Conservation (phyloP, 1,284 basidiomycete species). For the Violaceomyces palustris region DNA sequence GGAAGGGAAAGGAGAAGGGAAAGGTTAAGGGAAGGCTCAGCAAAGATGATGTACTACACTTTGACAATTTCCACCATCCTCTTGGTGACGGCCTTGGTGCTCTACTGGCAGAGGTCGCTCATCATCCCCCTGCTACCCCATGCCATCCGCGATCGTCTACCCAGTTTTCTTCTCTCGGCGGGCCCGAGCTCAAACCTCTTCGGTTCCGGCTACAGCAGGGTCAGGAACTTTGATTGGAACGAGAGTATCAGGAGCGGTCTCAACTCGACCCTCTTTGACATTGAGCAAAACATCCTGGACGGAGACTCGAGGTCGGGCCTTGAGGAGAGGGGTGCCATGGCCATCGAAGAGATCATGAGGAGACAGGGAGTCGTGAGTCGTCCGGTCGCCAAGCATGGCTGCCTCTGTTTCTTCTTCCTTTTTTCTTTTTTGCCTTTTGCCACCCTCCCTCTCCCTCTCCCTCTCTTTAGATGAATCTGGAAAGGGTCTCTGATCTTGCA, state of each 20-base stretch:
- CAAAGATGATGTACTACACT: conserved; percentile 20
- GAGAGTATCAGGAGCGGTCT: conserved; percentile 23
- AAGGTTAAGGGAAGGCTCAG: neutral
- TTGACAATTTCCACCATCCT: conserved; percentile 19
- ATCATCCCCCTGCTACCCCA: conserved; percentile 13
- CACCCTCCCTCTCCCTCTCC: too few species aligned
- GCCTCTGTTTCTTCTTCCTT: too few species aligned
- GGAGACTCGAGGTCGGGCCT: conserved; percentile 34
- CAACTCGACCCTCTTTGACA: conserved; percentile 39
- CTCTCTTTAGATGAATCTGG: too few species aligned
- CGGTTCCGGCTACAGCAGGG: conserved; percentile 1
- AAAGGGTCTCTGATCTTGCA: too few species aligned
- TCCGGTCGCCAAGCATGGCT: too few species aligned
- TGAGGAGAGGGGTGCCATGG: conserved; percentile 36
- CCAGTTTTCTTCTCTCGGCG: conserved; percentile 1
- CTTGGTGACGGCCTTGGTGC: conserved; percentile 10
- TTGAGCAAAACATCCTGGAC: conserved; percentile 39
- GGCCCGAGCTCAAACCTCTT: conserved; percentile 1
- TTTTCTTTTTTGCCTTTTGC: too few species aligned
- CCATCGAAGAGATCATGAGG: conserved; percentile 42
- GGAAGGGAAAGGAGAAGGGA: too few species aligned
- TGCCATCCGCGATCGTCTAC: conserved; percentile 5
- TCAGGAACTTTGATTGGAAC: conserved; percentile 29
- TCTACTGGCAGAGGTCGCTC: conserved; percentile 14
- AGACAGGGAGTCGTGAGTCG: conserved; percentile 26